Base-by-base conservation (phyloP, 202 grass and related monocot genomes). In the Eragrostis tef region DNA sequence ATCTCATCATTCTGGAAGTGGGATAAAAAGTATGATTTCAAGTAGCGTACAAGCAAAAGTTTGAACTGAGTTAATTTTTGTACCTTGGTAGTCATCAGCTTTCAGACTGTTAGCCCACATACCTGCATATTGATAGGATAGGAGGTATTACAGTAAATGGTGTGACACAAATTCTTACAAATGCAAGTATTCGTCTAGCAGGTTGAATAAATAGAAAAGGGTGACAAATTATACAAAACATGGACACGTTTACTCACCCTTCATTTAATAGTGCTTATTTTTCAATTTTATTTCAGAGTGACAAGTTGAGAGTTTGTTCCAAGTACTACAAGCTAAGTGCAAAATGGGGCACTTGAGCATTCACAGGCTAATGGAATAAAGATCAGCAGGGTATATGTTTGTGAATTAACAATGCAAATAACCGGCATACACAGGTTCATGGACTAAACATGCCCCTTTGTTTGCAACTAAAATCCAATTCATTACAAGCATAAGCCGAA, bases 81-180 rank as follows among this genome's bases (percentile, higher is more conserved):
- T 77, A 98, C 95, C 92, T 98, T 98, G 95, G 76, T 98, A 98
- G 77, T 98, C 92, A 79, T 91, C 75, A 84, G 92, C 86, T 71
- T 84, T 93, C 76, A 98, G 77, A 60, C 82, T 94, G 29, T 84
- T 79, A 63, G 95, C 92, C 95, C 86, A 90, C 41, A 98, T 11
- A 88, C 95, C 95, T 94, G 90, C 83, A 89, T 71, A 84, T 67
- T 44, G 25, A 71, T 64, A 61, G 45, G 19, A 71, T 58, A 72
- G 17, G n/a, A n/a, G n/a, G n/a, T n/a, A n/a, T n/a, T n/a, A 82
- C 2, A 15, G 1, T 48, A 51, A 86, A 79, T 70, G 68, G 34
- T 67, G 24, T 46, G 24, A 43, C 17, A 83, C 17, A 83, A 54
- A 63, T 11, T 46, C 19, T 80, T 67, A 48, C 43, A 34, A 63